Evolutionary conservation across 371 early-diverging fungal genomes (phyloP).

Genomic region (Haplosporangium sp.): DNA sequence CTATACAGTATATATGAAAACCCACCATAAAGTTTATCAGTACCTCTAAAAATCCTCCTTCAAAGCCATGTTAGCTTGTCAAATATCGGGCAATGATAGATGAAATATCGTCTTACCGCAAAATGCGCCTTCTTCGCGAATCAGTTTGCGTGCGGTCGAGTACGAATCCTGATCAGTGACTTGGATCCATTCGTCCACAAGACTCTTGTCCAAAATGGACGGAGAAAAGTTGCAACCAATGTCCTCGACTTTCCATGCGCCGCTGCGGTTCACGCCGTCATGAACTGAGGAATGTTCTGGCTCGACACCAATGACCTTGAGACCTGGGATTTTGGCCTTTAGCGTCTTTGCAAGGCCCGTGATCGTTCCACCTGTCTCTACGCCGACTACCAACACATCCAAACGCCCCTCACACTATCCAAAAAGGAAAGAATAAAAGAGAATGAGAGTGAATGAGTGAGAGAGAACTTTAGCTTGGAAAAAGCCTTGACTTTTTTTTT

Average conservation of each 20-base stretch:
- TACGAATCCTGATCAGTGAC: conserved; percentile 79
- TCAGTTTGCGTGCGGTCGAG: conserved; percentile 75
- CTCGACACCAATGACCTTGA: conserved; percentile 76
- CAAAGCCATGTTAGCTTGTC: neutral
- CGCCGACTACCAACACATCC: conserved; percentile 78
- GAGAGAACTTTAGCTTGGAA: neutral
- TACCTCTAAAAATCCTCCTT: neutral
- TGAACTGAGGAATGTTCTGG: conserved; percentile 72
- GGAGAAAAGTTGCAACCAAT: conserved; percentile 79
- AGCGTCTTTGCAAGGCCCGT: conserved; percentile 71
- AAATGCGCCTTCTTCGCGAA: conserved; percentile 73
- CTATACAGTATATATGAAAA: conserved; percentile 27
- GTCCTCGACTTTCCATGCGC: conserved; percentile 83
- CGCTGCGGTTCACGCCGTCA: conserved; percentile 45
- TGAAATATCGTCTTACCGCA: conserved; percentile 59
- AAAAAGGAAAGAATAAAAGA: neutral
- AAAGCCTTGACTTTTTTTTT: neutral
- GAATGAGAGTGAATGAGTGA: neutral
- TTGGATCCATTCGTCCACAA: conserved; percentile 79
- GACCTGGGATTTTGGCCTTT: conserved; percentile 63
- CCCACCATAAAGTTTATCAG: neutral
- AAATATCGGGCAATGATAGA: neutral
- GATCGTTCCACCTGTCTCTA: conserved; percentile 77
- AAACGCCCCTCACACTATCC: conserved; percentile 58
- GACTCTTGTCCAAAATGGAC: conserved; percentile 60